Evolutionary conservation across 805 yeast genomes (phyloP), one percentile per base, ranked within the genome.

Genomic region (Lachancea meyersii): DNA sequence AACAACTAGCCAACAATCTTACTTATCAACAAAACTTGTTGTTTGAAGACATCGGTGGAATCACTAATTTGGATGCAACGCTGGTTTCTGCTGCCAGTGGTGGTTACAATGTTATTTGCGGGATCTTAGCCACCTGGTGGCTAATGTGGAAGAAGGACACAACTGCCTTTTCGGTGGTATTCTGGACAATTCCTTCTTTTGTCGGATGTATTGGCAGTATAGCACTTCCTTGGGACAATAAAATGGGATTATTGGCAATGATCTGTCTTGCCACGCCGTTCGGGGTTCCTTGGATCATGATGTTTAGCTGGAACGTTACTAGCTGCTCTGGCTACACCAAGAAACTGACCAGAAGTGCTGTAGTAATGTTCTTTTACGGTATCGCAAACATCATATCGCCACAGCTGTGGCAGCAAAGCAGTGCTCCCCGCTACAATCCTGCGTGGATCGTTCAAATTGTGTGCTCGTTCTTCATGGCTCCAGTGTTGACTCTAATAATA

Each of bases 391-490:
- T 77, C 27, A 70, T 76, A 22, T 71, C 79, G 3, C 80, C 82
- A 3, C 82, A 76, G 53, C 52, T 77, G 27, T 77, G 80, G 80
- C 65, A 67, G 53, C 60, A 52, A 7, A 55, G 51, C n/a, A 72
- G 71, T 48, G 65, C 70, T 6, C 80, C 81, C 37, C 58, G 70
- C 44, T 72, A 65, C 49, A 46, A 55, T 13, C 65, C 69, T 2
- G 72, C 77, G 7, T 71, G 82, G 82, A 63, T 70, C 41, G 77
- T 75, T 9, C 82, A 76, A 52, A 73, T 76, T 38, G 77, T 75
- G 9, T 49, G 75, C n/a, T 67, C 76, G 8, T 77, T 73, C 53
- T 58, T 65, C 30, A 32, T 62, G 9, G 72, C 80, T 1, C 79
- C 82, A 3, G 35, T 63, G 2, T 24, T 73, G 14, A 64, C 73